These are phyloP conservation scores for Xylaria sp. DNA, from an alignment of 2,329 filamentous ascomycete species.

Conservation along the genomic window DNA sequence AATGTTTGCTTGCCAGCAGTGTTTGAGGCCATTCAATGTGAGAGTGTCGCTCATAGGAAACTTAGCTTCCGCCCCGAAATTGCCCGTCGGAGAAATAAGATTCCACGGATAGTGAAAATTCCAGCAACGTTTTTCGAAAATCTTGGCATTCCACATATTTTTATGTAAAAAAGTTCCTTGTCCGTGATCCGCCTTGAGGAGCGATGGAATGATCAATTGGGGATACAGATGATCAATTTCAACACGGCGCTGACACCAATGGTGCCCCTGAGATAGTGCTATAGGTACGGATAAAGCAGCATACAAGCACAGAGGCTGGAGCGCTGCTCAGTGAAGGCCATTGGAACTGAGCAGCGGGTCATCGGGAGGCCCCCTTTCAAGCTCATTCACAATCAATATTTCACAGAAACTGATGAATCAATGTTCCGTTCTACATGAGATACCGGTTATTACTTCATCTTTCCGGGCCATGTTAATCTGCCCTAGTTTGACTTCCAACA, in stretches of 20 bases:
- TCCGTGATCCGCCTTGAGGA: background rate
- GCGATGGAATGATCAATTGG: background rate
- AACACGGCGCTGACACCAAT: too few species aligned
- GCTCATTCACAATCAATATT: too few species aligned
- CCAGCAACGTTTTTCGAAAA: slow-evolving; percentile 42
- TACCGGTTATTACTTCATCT: too few species aligned
- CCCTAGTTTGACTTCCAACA: too few species aligned
- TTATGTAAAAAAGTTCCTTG: background rate
- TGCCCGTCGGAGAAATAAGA: slow-evolving; percentile 28
- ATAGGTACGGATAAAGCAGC: background rate
- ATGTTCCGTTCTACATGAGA: too few species aligned
- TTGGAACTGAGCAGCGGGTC: too few species aligned
- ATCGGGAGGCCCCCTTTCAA: too few species aligned
- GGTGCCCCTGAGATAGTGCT: too few species aligned
- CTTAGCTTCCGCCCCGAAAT: slow-evolving; percentile 16
- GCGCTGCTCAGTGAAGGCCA: too few species aligned
- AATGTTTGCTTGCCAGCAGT: background rate
- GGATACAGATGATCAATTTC: background rate
- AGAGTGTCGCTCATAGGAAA: background rate
- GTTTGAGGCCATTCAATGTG: background rate
- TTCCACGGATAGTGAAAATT: slow-evolving; percentile 24
- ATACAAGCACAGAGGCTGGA: too few species aligned
- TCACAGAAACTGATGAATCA: too few species aligned
- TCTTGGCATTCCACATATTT: background rate
- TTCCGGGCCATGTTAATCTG: too few species aligned